Percentiles rank a stretch among this genome's conserved stretches.
Evolutionary conservation across 1,139 yeast species (phyloP).

Genomic region (Geotrichum reessii): DNA sequence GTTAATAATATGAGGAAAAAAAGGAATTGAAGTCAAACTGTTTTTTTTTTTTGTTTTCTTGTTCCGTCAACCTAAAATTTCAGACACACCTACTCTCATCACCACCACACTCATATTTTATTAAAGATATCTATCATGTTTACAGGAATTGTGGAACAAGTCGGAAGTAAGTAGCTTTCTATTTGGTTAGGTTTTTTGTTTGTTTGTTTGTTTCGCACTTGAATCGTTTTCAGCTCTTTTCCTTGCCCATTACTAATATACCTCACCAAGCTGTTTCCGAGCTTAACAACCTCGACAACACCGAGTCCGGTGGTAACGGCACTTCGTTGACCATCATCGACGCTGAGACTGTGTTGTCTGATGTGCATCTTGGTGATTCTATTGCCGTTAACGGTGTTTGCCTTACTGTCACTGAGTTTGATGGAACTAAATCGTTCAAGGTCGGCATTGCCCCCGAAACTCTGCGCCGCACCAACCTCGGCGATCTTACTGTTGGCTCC

Average conservation of each 20-base stretch:
- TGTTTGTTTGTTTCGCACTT: not conserved
- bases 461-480: conserved; percentile 71
- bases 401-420: conserved; percentile 85
- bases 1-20: too few species aligned
- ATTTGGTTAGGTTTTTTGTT: not conserved
- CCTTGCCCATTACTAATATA: not conserved
- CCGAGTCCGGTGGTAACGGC: conserved; percentile 71
- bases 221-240: too few species aligned
- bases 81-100: not conserved
- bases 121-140: conserved; percentile 51
- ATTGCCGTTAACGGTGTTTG: conserved; percentile 87
- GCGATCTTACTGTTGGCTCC: conserved; percentile 50
- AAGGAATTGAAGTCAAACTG: not conserved
- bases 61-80: not conserved
- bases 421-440: conserved; percentile 52
- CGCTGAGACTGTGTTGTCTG: conserved; percentile 59
- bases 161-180: conserved; percentile 46
- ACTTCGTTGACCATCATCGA: conserved; percentile 63
- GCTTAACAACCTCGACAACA: conserved; percentile 46
- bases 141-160: conserved; percentile 85
- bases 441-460: conserved; percentile 96
- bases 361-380: conserved; percentile 88
- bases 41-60: not conserved
- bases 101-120: not conserved
- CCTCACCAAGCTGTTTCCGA: conserved; percentile 40